Evolutionary conservation across 2,329 filamentous ascomycete species (phyloP), one percentile per base, ranked within the genome.

Genomic region (Phaeosphaeria sp.): DNA sequence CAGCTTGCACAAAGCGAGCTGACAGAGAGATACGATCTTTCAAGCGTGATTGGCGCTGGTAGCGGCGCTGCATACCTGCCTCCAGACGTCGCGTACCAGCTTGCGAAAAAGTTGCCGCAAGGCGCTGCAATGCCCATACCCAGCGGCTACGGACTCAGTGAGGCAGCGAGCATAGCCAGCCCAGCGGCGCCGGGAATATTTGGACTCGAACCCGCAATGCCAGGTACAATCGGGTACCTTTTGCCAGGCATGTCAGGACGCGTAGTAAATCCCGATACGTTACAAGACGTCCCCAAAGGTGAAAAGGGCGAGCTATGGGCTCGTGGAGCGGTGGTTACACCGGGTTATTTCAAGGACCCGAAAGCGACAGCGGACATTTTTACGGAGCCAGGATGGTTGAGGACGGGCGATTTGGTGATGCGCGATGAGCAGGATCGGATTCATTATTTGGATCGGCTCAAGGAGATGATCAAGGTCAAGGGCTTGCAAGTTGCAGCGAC

Each of bases 401-500:
- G 69, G 5, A 72, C 72, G 1, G 72, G 71, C 0, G 72, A 74
- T 56, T 47, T 73, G 13, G 66, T 74, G 1, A 55, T 64, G 58
- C 59, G 71, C 4, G 72, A 74, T 53, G 61, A 68, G 49, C 25
- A 55, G 1, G 71, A 74, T 54, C 49, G 66, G 1, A 63, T 73
- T 5, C 60, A 64, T 36, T 73, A 71, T 42, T 59, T 80, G 2
- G 79, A 81, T 60, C 70, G 77, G 7, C 48, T 71, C 9, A 75
- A 80, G 65, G 77, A 82, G 57, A 74, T 82, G 49, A 82, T 82
- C 61, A 82, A 82, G 56, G 80, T 81, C 13, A 82, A 82, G 64
- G 81, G 81, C 2, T 73, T 81, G 40, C 81, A 83, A 69, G 80
- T 83, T n/a, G 78, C 81, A 6, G 81, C 81, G 2, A 80, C 80